Conservation (phyloP, 768 basidiomycete species). For the Serendipita sp. region DNA sequence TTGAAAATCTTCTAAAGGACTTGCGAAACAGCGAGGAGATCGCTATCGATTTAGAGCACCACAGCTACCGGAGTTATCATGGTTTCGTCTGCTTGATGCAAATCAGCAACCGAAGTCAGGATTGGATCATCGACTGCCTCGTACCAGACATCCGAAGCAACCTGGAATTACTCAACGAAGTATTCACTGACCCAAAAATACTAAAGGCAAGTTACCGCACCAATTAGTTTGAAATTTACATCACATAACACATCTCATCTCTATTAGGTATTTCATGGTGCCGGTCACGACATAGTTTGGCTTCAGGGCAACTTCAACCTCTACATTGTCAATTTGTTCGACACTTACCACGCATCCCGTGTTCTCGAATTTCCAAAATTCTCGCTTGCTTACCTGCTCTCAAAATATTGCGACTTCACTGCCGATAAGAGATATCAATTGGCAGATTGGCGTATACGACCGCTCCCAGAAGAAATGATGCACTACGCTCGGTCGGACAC, state of each 20-base stretch:
- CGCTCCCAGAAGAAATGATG: conserved; percentile 77
- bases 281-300: conserved; percentile 90
- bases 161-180: conserved; percentile 58
- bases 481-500: conserved; percentile 92
- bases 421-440: conserved; percentile 94
- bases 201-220: conserved; percentile 47
- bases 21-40: conserved; percentile 59
- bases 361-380: conserved; percentile 72
- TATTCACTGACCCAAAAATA: conserved; percentile 70
- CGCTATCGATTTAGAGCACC: conserved; percentile 90
- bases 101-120: conserved; percentile 64
- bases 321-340: conserved; percentile 91
- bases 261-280: conserved; percentile 78
- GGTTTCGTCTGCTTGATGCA: conserved; percentile 94
- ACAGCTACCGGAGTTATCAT: conserved; percentile 66
- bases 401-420: conserved; percentile 76
- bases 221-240: background rate
- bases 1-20: conserved; percentile 49
- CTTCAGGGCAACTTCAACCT: conserved; percentile 90
- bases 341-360: conserved; percentile 90
- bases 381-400: conserved; percentile 68
- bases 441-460: conserved; percentile 96
- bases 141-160: conserved; percentile 44
- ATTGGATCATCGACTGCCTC: conserved; percentile 79
- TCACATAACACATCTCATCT: background rate